Percentiles rank a stretch among this genome's conserved stretches.
These are phyloP conservation scores for Neckera pumila DNA, from an alignment of 225 moss, liverwort and hornwort genomes.

Conservation along the genomic window DNA sequence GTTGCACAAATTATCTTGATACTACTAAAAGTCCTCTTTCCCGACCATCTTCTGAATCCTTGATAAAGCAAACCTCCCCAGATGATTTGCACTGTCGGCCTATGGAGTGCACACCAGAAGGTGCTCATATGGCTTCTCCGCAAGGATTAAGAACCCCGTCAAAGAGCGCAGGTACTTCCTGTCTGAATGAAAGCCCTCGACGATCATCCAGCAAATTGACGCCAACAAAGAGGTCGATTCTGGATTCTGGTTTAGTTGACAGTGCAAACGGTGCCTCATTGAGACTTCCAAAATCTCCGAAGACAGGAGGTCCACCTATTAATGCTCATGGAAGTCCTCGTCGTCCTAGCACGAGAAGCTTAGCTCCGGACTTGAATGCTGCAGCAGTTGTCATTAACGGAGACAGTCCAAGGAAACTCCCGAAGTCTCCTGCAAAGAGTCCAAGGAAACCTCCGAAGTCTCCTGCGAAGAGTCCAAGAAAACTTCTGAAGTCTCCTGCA, in stretches of 20 bases:
- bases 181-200: constrained; percentile 16
- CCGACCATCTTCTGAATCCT: constrained; percentile 8
- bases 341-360: constrained; percentile 8
- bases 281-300: constrained; percentile 4
- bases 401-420: constrained; percentile 15
- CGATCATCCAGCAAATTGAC: constrained; percentile 17
- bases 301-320: neutral
- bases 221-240: constrained; percentile 12
- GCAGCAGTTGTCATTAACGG: neutral
- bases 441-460: constrained; percentile 1
- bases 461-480: constrained; percentile 7
- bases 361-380: constrained; percentile 13
- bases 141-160: constrained; percentile 4
- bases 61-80: neutral
- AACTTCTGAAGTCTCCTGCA: constrained; percentile 11
- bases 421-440: constrained; percentile 13
- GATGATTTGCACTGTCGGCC: neutral
- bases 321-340: constrained; percentile 15
- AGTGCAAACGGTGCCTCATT: constrained; percentile 12
- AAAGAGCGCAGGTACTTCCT: neutral
- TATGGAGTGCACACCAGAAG: constrained; percentile 3
- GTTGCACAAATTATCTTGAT: neutral
- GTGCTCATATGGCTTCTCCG: neutral
- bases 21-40: constrained; percentile 6
- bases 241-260: constrained; percentile 5